Evolutionary conservation across 176 grass and related monocot genomes (phyloP), one percentile per base, ranked within the genome.

Genomic region (Eleusine indica): DNA sequence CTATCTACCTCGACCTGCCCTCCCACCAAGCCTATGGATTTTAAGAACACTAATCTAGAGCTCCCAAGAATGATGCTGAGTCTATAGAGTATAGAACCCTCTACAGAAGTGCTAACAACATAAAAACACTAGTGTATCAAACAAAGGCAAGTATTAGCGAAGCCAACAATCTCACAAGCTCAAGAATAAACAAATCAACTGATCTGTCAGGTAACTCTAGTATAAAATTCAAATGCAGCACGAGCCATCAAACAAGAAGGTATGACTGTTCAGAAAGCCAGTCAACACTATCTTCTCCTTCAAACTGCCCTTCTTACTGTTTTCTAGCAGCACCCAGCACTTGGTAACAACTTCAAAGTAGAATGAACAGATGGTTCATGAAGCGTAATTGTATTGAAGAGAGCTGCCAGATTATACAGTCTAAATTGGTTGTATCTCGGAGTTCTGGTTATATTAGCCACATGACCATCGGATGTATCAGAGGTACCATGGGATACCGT

Each of bases 401-500:
- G 13, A 38, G 73, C 79, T 25, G 73, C 16, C 57, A 74, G 21
- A 71, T 22, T 22, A 72, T 61, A 77, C 83, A 86, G 42, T 74
- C 67, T 61, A 56, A 80, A 63, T 42, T 71, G 32, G 35, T n/a
- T 2, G 3, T 76, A n/a, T 73, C 60, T 42, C 61, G 53, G 35
- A 80, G 74, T 79, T 72, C 76, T 74, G 62, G 71, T 92, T 68
- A 83, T 81, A 88, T 51, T 78, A 40, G 79, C 69, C 2, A 21
- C 73, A 79, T 63, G 74, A 68, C 22, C 65, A 75, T 73, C 78
- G 47, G 75, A 86, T 86, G 86, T 82, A 89, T 76, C 85, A 88
- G 81, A 37, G 85, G 70, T 81, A 80, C 82, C 88, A 89, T 79
- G 79, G 52, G 80, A 93, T 91, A 88, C 83, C 86, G 82, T 86